These are phyloP conservation scores for Tricladium varicosporioides DNA, from an alignment of 2,329 filamentous ascomycete species.

Conservation along the genomic window DNA sequence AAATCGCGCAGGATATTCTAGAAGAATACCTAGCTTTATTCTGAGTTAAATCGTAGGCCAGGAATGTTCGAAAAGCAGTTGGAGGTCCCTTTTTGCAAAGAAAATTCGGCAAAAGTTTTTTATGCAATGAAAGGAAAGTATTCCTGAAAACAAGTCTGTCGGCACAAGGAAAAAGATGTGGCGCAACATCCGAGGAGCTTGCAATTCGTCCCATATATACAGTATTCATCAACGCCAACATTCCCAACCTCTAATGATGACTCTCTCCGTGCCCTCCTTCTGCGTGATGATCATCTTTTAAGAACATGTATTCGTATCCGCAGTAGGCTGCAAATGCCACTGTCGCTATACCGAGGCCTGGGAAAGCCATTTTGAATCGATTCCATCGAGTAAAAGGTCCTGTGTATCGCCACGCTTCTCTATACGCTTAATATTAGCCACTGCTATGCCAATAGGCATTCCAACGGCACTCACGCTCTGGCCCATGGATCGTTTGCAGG, in stretches of 20 bases:
- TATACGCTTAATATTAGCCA: constrained; percentile 58
- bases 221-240: constrained; percentile 17
- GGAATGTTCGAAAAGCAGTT: too few relatives aligned
- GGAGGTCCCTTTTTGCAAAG: too few relatives aligned
- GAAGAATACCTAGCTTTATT: too few relatives aligned
- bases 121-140: too few relatives aligned
- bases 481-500: constrained; percentile 65
- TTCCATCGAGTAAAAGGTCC: constrained; percentile 86
- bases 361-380: constrained; percentile 82
- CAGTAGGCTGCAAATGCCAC: constrained; percentile 91
- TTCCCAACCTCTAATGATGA: constrained; percentile 50
- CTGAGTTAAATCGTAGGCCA: too few relatives aligned
- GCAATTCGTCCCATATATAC: constrained; percentile 39
- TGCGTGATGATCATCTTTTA: constrained; percentile 66
- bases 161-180: neutral
- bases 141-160: too few relatives aligned
- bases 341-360: constrained; percentile 87
- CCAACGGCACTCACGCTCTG: constrained; percentile 51
- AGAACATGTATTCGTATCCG: constrained; percentile 83
- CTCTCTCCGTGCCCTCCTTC: constrained; percentile 49
- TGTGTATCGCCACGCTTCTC: constrained; percentile 92
- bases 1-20: too few relatives aligned
- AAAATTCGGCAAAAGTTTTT: too few relatives aligned
- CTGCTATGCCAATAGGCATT: neutral
- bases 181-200: neutral